Base-by-base conservation (phyloP, 106 monocot species). In the Allium sativum region DNA sequence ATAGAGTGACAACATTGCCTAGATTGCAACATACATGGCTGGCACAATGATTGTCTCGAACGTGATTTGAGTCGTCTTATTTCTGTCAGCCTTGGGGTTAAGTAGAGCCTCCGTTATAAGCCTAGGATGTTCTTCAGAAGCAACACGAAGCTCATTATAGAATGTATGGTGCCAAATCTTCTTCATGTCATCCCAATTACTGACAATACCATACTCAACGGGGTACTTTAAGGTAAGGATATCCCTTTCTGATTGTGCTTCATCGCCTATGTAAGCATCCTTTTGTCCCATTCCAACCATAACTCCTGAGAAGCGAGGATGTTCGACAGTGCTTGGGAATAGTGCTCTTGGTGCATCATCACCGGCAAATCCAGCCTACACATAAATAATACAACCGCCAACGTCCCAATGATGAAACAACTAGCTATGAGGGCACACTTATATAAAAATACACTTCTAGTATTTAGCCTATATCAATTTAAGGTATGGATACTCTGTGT, bases 181-280 rank as follows among this genome's bases (percentile, higher is more conserved):
- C 56, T 81, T 77, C 79, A 83, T 83, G 63, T 84, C 84, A 61
- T 84, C 84, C 84, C 84, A 84, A 59, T 84, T 80, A 70, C 70
- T 84, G 14, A 84, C 84, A 55, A 84, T 76, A 3, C 84, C 84
- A 43, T 84, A 79, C 76, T 84, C 84, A 64, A 84, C 76, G 4
- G 84, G 84, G 70, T 84, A 84, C 56, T 84, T 84, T 42, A 84
- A 62, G 48, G 84, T 84, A 14, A 84, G 70, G 48, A 84, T 84
- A 59, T 79, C 84, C 44, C 84, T 65, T 40, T 79, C 76, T 40
- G 84, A 79, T 46, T 79, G 84, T 15, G 83, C 83, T 46, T 78
- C 83, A 48, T 84, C 78, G 9, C 82, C 81, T 11, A 81, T 76
- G 58, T 76, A 81, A 0, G 76, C 76, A 73, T 76, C 81, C 42